phyloP scores from a whole-genome alignment of 805 yeast genomes.

The Cyberlindnera japonica region DNA sequence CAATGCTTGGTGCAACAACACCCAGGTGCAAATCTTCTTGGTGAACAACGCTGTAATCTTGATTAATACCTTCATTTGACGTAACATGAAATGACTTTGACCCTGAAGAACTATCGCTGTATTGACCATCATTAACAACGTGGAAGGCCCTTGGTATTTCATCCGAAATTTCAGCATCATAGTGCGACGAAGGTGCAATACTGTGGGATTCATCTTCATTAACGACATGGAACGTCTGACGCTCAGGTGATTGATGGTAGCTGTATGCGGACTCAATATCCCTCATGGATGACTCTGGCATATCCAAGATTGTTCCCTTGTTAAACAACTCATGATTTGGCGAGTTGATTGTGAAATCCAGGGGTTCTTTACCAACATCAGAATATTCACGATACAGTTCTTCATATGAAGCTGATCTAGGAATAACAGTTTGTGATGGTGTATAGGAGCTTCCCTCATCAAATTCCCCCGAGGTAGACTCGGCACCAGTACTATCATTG shows the following conservation, averaged over 20 bases:
- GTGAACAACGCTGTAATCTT: constrained; percentile 17
- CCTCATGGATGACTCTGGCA: not conserved
- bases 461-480: not conserved
- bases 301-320: not conserved
- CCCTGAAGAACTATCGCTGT: constrained; percentile 17
- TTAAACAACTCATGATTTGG: not conserved
- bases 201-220: constrained; percentile 10
- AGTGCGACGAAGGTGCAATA: not conserved
- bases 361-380: not conserved
- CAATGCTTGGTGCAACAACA: constrained; percentile 6
- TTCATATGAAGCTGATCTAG: constrained; percentile 5
- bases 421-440: not conserved
- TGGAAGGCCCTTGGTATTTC: constrained; percentile 21
- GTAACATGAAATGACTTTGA: constrained; percentile 14
- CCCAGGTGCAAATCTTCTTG: constrained; percentile 8
- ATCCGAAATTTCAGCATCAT: not conserved
- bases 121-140: constrained; percentile 29
- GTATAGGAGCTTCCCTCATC: not conserved
- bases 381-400: constrained; percentile 4
- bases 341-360: not conserved
- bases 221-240: constrained; percentile 11
- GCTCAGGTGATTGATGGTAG: constrained; percentile 10
- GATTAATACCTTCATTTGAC: constrained; percentile 8
- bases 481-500: not conserved
- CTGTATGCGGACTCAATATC: constrained; percentile 12